Evolutionary conservation across 306 rosid species (phyloP), one percentile per base, ranked within the genome.

Genomic region (Dryas octopetala): DNA sequence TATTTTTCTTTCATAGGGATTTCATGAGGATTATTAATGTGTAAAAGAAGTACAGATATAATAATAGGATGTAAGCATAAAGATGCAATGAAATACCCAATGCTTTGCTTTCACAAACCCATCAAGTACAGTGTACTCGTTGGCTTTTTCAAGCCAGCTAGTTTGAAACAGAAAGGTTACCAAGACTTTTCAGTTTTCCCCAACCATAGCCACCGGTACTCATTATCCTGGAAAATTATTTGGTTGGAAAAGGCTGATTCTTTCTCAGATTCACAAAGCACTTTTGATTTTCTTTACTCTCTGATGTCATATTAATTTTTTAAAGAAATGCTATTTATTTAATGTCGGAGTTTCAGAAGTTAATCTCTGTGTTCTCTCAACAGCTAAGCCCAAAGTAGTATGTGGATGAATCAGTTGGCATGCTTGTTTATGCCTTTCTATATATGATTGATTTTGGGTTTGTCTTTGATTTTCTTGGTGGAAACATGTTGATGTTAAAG

Each of bases 221-320:
- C 28, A 50, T 77, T 69, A 61, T 47, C 52, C 23, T 23, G 23
- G 66, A 62, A 70, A 70, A 10, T 9, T 70, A 51, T 32, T 32
- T 32, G 38, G 38, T 32, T 32, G 38, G 38, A 32, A 32, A 32
- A 2, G 2, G 38, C 38, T 32, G 38, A 32, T 32, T 32, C 38
- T 32, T 32, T 32, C 38, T 32, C 38, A 32, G 38, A 32, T 32
- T 32, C 38, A 32, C 38, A 32, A 32, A 32, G 38, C 38, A 32
- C 38, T 32, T 32, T 32, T 32, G 38, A 32, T 32, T 32, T 32
- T 32, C 38, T 2, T 32, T 32, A 32, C 3, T 32, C 38, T 32
- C 38, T 32, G 38, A 32, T 32, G 38, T 32, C 38, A 32, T 1
- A 32, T 2, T 1, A 32, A 32, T 32, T 32, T 32, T 32, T 32